A percentile compares a stretch with the other conserved stretches of the same genome.
Evolutionary conservation across 2,329 filamentous ascomycete species (phyloP).

Genomic region (Onygenales sp.): DNA sequence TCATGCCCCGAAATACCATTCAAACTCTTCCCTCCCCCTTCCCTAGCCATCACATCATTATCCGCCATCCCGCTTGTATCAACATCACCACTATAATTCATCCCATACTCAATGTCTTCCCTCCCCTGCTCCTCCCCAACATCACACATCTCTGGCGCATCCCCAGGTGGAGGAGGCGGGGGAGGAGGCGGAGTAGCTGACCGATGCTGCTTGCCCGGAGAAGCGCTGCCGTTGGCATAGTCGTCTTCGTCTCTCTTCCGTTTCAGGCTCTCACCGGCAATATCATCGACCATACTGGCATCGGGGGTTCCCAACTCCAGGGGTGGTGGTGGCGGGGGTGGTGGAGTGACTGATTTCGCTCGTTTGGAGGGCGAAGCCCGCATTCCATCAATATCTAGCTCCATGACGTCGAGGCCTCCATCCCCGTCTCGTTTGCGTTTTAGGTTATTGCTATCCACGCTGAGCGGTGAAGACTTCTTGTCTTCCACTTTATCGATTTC

Average conservation of each 20-base stretch:
- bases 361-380: slow-evolving; percentile 45
- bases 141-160: slow-evolving; percentile 15
- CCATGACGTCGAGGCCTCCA: slow-evolving; percentile 18
- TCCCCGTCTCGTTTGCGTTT: slow-evolving; percentile 57
- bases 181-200: slow-evolving; percentile 17
- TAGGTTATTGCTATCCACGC: slow-evolving; percentile 34
- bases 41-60: background rate
- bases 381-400: slow-evolving; percentile 26
- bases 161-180: slow-evolving; percentile 22
- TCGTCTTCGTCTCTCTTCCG: slow-evolving; percentile 14
- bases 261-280: slow-evolving; percentile 10
- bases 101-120: slow-evolving; percentile 7
- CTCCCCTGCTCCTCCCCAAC: slow-evolving; percentile 7
- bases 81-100: background rate
- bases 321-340: slow-evolving; percentile 25
- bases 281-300: slow-evolving; percentile 1
- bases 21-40: background rate
- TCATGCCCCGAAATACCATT: background rate
- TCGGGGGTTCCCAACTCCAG: slow-evolving; percentile 13
- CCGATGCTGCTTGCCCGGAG: slow-evolving; percentile 13
- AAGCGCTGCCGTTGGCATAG: slow-evolving; percentile 10
- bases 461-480: slow-evolving; percentile 39
- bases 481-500: slow-evolving; percentile 29
- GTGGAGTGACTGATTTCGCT: slow-evolving; percentile 38
- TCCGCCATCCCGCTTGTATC: background rate